Conservation (phyloP, 768 basidiomycete genomes). For the Tephrocybe sp. region DNA sequence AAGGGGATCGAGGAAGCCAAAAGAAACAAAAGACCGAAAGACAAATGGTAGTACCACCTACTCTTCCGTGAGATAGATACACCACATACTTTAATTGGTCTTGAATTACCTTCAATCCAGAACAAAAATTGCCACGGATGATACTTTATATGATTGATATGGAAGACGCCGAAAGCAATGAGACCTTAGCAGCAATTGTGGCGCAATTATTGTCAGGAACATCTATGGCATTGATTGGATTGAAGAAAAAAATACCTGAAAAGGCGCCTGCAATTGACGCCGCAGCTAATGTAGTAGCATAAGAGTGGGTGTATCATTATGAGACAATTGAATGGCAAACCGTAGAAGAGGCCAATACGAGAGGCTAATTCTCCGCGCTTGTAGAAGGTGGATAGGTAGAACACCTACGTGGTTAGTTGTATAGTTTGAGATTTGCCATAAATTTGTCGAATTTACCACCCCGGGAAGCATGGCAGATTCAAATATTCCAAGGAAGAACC, state of each 20-base stretch:
- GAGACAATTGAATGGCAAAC: slow-evolving; percentile 16
- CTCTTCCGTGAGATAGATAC: not conserved
- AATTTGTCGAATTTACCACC: slow-evolving; percentile 26
- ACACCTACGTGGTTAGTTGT: slow-evolving; percentile 31
- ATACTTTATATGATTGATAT: slow-evolving; percentile 39
- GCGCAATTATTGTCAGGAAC: too few relatives aligned
- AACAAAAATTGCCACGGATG: slow-evolving; percentile 54
- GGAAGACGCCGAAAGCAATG: slow-evolving; percentile 54
- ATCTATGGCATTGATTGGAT: not conserved
- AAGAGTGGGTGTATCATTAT: not conserved
- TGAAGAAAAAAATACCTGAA: slow-evolving; percentile 29
- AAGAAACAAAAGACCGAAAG: slow-evolving; percentile 48
- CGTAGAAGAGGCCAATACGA: slow-evolving; percentile 50
- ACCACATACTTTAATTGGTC: not conserved
- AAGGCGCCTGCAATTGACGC: slow-evolving; percentile 49
- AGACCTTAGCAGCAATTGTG: slow-evolving; percentile 28
- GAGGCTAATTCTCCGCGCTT: slow-evolving; percentile 51
- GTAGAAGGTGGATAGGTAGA: slow-evolving; percentile 54
- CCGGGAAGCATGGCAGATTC: slow-evolving; percentile 52
- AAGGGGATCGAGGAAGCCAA: slow-evolving; percentile 44
- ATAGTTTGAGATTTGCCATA: too few relatives aligned
- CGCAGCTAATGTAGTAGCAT: slow-evolving; percentile 29
- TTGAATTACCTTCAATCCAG: slow-evolving; percentile 46
- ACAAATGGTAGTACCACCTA: slow-evolving; percentile 39
- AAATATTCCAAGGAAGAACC: slow-evolving; percentile 51